These are phyloP conservation scores for Globisporangium irregulare DNA, from an alignment of 352 stramenopile species.

Conservation along the genomic window DNA sequence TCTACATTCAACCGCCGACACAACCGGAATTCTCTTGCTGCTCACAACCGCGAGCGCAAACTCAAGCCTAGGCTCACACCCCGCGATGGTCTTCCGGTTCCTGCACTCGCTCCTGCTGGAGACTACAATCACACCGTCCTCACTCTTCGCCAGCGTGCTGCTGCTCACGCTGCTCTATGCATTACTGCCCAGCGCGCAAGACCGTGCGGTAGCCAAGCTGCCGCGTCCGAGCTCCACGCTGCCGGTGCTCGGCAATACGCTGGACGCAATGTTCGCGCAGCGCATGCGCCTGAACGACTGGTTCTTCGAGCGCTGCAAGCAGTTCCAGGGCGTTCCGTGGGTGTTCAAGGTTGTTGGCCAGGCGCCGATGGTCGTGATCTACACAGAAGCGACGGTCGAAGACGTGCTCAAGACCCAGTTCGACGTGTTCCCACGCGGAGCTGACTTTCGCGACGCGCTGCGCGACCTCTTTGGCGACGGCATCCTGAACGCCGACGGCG, in stretches of 20 bases:
- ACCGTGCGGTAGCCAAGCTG: not conserved
- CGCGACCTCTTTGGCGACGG: not conserved
- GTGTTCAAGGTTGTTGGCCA: not conserved
- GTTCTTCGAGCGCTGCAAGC: not conserved
- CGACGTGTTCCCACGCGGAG: not conserved
- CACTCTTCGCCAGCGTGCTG: not conserved
- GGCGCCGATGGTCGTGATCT: not conserved
- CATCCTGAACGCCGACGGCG: not conserved
- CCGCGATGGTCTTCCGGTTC: not conserved
- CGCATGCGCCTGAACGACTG: not conserved
- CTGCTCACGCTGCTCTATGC: not conserved
- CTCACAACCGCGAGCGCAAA: too few species aligned
- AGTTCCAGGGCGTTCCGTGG: not conserved
- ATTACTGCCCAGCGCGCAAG: not conserved
- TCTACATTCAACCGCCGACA: not conserved
- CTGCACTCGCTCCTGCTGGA: not conserved
- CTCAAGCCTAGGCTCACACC: too few species aligned
- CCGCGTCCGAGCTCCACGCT: not conserved
- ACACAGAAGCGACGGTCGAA: not conserved
- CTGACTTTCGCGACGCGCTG: not conserved
- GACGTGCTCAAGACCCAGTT: not conserved
- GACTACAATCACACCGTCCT: not conserved
- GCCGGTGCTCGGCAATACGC: not conserved
- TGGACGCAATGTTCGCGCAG: not conserved
- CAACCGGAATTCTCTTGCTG: too few species aligned